Evolutionary conservation across 2,329 filamentous ascomycete species (phyloP).

Genomic region (Penicillium sp.): DNA sequence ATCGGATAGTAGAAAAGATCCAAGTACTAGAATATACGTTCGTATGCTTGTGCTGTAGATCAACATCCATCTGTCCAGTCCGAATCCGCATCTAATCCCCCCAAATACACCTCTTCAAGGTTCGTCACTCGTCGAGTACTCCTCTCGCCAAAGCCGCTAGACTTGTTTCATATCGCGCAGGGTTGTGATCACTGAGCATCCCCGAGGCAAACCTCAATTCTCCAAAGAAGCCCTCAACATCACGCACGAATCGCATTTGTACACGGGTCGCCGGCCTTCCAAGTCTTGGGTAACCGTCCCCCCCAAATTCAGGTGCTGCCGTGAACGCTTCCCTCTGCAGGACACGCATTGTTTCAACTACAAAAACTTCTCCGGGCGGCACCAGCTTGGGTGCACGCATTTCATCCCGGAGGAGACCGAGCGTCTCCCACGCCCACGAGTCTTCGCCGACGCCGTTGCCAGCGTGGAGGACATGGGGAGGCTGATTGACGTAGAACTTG

Average conservation of each 20-base stretch:
- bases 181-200: conserved; percentile 71
- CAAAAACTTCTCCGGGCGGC: conserved; percentile 70
- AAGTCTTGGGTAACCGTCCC: conserved; percentile 43
- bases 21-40: too few species aligned
- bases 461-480: conserved; percentile 40
- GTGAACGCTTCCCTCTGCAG: conserved; percentile 62
- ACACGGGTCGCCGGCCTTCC: conserved; percentile 62
- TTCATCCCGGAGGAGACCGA: conserved; percentile 59
- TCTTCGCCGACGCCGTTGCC: conserved; percentile 54
- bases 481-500: conserved; percentile 53
- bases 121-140: conserved; percentile 36
- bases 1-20: too few species aligned
- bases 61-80: background rate
- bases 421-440: conserved; percentile 62
- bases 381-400: conserved; percentile 66
- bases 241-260: conserved; percentile 63
- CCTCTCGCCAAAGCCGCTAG: conserved; percentile 53
- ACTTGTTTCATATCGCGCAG: conserved; percentile 65
- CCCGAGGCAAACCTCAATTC: conserved; percentile 66
- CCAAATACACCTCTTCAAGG: background rate
- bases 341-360: conserved; percentile 62
- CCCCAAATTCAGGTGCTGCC: conserved; percentile 26
- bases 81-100: background rate
- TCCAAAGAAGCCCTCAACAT: conserved; percentile 64
- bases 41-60: background rate